These are phyloP conservation scores for Rhododendron molle DNA, from an alignment of 148 eudicot genomes.

Conservation along the genomic window DNA sequence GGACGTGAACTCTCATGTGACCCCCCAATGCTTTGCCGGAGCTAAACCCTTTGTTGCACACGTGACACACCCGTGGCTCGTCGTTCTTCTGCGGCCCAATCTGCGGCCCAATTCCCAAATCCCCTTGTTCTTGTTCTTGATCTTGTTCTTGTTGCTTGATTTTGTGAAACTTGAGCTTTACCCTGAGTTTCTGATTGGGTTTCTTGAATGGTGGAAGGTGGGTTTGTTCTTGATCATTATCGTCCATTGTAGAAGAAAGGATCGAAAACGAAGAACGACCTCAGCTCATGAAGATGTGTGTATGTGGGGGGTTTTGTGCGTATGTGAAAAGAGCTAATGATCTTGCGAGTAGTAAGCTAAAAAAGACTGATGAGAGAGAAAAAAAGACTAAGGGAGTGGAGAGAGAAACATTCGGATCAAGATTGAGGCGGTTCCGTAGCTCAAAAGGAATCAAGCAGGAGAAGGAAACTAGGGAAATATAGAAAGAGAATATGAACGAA, in stretches of 20 bases:
- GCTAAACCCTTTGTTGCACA: conserved; percentile 34
- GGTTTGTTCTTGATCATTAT: conserved; percentile 1
- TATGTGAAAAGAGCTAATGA: background rate
- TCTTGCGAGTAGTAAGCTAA: background rate
- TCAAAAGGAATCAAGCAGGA: conserved; percentile 4
- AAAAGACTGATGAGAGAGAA: background rate
- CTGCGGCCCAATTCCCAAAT: background rate
- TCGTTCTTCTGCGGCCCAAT: background rate
- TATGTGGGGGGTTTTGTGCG: background rate
- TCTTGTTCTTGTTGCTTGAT: background rate
- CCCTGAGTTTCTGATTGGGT: background rate
- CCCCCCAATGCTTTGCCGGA: conserved; percentile 49
- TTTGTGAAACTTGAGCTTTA: conserved; percentile 18
- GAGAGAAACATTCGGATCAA: conserved; percentile 1
- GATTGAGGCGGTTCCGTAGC: conserved; percentile 10
- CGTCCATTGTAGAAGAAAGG: conserved; percentile 13
- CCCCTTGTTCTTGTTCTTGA: background rate
- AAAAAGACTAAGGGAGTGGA: background rate
- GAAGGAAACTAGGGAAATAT: background rate
- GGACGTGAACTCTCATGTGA: conserved; percentile 43
- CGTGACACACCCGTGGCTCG: conserved; percentile 17
- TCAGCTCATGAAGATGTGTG: background rate
- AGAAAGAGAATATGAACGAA: background rate
- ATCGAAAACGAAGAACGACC: background rate
- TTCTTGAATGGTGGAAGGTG: background rate